Evolutionary conservation across 2,329 filamentous ascomycete species (phyloP).

Genomic region (Aspergillus uvarum): DNA sequence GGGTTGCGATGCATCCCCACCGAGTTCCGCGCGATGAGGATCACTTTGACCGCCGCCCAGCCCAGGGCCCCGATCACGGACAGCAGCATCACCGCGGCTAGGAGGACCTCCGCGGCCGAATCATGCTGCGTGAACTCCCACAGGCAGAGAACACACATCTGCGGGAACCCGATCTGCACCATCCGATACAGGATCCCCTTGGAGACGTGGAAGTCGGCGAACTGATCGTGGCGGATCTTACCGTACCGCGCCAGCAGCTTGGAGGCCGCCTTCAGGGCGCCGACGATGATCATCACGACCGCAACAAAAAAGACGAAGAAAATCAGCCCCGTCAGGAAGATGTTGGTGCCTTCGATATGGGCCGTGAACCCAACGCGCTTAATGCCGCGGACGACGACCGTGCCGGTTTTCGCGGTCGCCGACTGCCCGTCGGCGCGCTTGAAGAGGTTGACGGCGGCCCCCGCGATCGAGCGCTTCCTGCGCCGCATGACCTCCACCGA

Average conservation of each 20-base stretch:
- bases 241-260: conserved; percentile 70
- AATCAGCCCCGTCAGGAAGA: conserved; percentile 85
- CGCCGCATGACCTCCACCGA: conserved; percentile 76
- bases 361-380: conserved; percentile 84
- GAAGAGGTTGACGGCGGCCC: conserved; percentile 10
- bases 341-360: conserved; percentile 81
- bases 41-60: conserved; percentile 86
- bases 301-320: conserved; percentile 85
- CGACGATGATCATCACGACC: conserved; percentile 68
- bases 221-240: conserved; percentile 83
- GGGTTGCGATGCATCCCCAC: conserved; percentile 90
- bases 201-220: conserved; percentile 88
- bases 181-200: conserved; percentile 92
- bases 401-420: conserved; percentile 40
- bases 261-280: conserved; percentile 76
- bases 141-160: conserved; percentile 83
- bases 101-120: conserved; percentile 77
- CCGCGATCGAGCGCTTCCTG: conserved; percentile 47
- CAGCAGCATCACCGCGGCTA: conserved; percentile 84
- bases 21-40: conserved; percentile 81
- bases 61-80: conserved; percentile 72
- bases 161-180: conserved; percentile 84
- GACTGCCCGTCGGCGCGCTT: conserved; percentile 40
- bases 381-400: conserved; percentile 71
- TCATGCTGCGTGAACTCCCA: conserved; percentile 90